Base-by-base conservation (phyloP, 768 basidiomycete genomes). In the Phanerochaete sordida region DNA sequence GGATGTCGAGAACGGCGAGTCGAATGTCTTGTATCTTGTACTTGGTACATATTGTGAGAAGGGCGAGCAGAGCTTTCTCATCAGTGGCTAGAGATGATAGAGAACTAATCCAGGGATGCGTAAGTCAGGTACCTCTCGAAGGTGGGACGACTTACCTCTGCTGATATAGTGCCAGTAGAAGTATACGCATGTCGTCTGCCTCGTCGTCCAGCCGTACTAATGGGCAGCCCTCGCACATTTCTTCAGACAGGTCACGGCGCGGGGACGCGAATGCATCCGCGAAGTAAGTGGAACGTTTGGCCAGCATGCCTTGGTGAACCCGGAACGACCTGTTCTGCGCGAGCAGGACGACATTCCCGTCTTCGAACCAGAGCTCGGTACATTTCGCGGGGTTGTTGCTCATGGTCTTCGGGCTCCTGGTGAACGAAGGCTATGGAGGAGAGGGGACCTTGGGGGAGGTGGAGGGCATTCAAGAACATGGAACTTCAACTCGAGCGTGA, bases 361-460 rank as follows among this genome's bases (percentile, higher is more conserved):
- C 88, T 43, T 78, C 75, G 69, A 90, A 87, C 88, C 88, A 91
- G 6, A 89, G 73, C 61, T 87, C 85, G n/a, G n/a, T n/a, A n/a
- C n/a, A n/a, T n/a, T n/a, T n/a, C n/a, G n/a, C n/a, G n/a, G n/a
- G n/a, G n/a, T n/a, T n/a, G n/a, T n/a, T n/a, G n/a, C n/a, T n/a
- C n/a, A n/a, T n/a, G n/a, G n/a, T n/a, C n/a, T n/a, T n/a, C n/a
- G n/a, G n/a, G n/a, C n/a, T n/a, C n/a, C n/a, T n/a, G n/a, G n/a
- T n/a, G n/a, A n/a, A n/a, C n/a, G n/a, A n/a, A n/a, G n/a, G n/a
- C n/a, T n/a, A n/a, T n/a, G n/a, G n/a, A n/a, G n/a, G n/a, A n/a
- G n/a, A n/a, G n/a, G n/a, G n/a, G n/a, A n/a, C n/a, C n/a, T n/a
- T n/a, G n/a, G n/a, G n/a, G n/a, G n/a, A n/a, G n/a, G n/a, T n/a